Percentiles rank a stretch among this genome's conserved stretches.
These are phyloP conservation scores for Leptographium procerum DNA, from an alignment of 2,329 filamentous ascomycete species.

Conservation along the genomic window DNA sequence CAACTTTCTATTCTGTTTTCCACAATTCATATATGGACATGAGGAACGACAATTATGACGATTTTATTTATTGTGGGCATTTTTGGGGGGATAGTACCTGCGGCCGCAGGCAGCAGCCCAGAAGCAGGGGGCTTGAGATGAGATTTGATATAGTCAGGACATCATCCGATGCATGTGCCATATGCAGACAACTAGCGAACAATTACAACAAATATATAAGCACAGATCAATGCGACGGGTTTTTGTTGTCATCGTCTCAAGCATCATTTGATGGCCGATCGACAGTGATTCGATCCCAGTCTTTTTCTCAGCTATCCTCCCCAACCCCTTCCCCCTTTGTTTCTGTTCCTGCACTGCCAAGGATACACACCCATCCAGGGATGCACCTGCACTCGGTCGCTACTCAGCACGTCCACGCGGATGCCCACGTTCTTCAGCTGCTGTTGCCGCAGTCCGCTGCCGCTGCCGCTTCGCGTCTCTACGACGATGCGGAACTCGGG, in stretches of 20 bases:
- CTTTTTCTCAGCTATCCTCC: no score
- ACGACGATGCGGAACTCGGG: constrained; percentile 54
- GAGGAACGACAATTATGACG: background rate
- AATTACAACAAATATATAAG: no score
- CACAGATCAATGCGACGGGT: no score
- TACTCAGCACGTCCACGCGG: constrained; percentile 39
- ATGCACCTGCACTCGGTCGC: constrained; percentile 31
- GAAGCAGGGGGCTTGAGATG: no score
- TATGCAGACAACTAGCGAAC: no score
- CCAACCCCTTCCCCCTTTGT: background rate
- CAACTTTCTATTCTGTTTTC: background rate
- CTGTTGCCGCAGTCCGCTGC: constrained; percentile 15
- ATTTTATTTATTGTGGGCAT: background rate
- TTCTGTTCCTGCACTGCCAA: background rate
- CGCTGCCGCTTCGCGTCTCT: constrained; percentile 65
- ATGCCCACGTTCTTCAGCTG: constrained; percentile 30
- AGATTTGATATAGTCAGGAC: no score
- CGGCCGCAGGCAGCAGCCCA: no score
- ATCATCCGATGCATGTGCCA: no score
- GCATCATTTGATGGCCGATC: no score
- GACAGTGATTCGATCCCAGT: no score
- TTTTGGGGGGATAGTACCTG: no score
- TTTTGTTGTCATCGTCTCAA: no score
- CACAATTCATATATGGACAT: background rate
- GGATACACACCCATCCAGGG: constrained; percentile 20